These are phyloP conservation scores for Mortierella sp. DNA, from an alignment of 371 early-diverging fungal genomes.

Conservation along the genomic window DNA sequence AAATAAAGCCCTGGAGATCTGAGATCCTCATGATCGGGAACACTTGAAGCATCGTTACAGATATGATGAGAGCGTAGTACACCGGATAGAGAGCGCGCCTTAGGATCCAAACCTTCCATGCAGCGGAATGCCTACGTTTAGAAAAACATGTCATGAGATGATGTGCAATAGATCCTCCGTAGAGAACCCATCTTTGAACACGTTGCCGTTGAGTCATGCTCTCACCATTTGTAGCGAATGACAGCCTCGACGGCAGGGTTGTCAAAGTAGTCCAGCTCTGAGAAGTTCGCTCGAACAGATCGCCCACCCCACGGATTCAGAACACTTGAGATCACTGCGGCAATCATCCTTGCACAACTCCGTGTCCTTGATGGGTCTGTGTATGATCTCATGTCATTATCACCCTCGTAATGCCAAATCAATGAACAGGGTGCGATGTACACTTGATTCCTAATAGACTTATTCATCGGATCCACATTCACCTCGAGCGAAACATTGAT, in stretches of 20 bases:
- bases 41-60: constrained; percentile 12
- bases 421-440: constrained; percentile 22
- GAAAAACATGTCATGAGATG: background rate
- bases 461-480: constrained; percentile 14
- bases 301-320: constrained; percentile 17
- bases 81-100: constrained; percentile 7
- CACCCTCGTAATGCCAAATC: no score
- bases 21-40: constrained; percentile 2
- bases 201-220: background rate
- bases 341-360: background rate
- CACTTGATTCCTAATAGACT: constrained; percentile 15
- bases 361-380: background rate
- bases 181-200: background rate
- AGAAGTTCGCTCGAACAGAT: constrained; percentile 10
- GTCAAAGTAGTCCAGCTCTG: constrained; percentile 23
- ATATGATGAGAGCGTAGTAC: constrained; percentile 18
- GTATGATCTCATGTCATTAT: no score
- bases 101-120: constrained; percentile 8
- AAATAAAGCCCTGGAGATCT: background rate
- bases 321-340: background rate
- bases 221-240: constrained; percentile 25
- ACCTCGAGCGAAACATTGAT: constrained; percentile 9
- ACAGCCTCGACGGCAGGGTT: constrained; percentile 25
- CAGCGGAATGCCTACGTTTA: constrained; percentile 13
- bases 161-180: background rate